These are phyloP conservation scores for Lactarius psammicola DNA, from an alignment of 768 basidiomycete genomes.

Conservation along the genomic window DNA sequence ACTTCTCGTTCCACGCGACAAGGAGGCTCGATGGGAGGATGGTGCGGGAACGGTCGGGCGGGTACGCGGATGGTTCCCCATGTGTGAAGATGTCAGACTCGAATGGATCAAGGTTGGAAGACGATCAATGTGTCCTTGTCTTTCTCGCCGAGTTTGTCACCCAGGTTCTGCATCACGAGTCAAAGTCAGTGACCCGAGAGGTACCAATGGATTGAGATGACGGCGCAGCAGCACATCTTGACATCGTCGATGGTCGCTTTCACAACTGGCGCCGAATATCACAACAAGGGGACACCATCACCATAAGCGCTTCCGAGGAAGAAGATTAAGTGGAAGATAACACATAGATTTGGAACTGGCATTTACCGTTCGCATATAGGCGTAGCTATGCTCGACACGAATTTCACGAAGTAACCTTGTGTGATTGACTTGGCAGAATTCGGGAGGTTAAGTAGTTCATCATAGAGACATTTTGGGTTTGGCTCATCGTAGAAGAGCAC, in stretches of 20 bases:
- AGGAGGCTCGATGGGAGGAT: slow-evolving; percentile 23
- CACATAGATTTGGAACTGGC: not conserved
- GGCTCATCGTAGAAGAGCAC: slow-evolving; percentile 62
- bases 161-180: slow-evolving; percentile 43
- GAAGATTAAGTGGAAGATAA: not conserved
- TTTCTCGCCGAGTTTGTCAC: slow-evolving; percentile 34
- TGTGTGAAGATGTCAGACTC: slow-evolving; percentile 14
- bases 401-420: slow-evolving; percentile 40
- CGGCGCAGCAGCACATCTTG: slow-evolving; percentile 32
- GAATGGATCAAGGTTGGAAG: slow-evolving; percentile 36
- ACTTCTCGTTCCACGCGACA: slow-evolving; percentile 45
- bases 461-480: slow-evolving; percentile 50
- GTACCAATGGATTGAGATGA: not conserved
- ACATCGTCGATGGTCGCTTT: slow-evolving; percentile 47
- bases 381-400: not conserved
- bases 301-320: not conserved
- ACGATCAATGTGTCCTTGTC: slow-evolving; percentile 41
- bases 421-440: slow-evolving; percentile 26
- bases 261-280: slow-evolving; percentile 25
- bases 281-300: not conserved
- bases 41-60: slow-evolving; percentile 16
- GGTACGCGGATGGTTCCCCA: slow-evolving; percentile 18
- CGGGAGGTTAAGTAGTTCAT: slow-evolving; percentile 49
- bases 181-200: not conserved
- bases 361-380: not conserved